Conservation (phyloP, 345 rosid species). For the Eutrema japonicum region DNA sequence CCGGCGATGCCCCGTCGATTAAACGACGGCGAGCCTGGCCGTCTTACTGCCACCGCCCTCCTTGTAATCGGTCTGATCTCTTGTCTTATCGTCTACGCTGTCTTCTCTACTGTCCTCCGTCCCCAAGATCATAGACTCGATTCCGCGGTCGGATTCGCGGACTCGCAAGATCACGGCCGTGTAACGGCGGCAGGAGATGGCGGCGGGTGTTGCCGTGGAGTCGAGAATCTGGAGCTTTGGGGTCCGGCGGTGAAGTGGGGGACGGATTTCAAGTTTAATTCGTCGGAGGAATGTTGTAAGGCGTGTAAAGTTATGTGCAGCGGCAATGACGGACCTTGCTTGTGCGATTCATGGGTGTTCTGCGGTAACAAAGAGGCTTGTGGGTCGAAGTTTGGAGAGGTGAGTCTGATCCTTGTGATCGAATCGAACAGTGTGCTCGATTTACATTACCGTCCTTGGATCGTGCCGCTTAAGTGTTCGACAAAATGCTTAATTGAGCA, state of each 20-base stretch:
- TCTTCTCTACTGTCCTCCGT: conserved; percentile 55
- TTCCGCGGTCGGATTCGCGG: conserved; percentile 32
- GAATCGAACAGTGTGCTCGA: background rate
- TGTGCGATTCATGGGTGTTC: conserved; percentile 96
- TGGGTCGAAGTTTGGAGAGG: conserved; percentile 92
- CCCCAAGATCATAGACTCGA: conserved; percentile 39
- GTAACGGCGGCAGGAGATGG: conserved; percentile 21
- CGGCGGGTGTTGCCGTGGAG: conserved; percentile 77
- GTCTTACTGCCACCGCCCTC: conserved; percentile 59
- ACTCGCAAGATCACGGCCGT: conserved; percentile 23
- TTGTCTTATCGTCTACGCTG: conserved; percentile 67
- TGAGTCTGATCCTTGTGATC: conserved; percentile 39
- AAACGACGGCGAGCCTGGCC: conserved; percentile 61
- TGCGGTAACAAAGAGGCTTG: conserved; percentile 79
- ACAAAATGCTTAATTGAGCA: conserved; percentile 26
- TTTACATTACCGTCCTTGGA: background rate
- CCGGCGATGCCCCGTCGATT: conserved; percentile 67
- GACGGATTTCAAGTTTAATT: conserved; percentile 80
- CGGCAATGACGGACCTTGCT: conserved; percentile 87
- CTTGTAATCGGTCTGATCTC: conserved; percentile 62
- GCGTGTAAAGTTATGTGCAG: conserved; percentile 92
- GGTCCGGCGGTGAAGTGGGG: conserved; percentile 99
- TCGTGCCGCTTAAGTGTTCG: conserved; percentile 23
- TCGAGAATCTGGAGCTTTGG: conserved; percentile 90
- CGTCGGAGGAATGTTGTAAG: conserved; percentile 70